Evolutionary conservation across 768 basidiomycete genomes (phyloP), one percentile per base, ranked within the genome.

Genomic region (Jaapia argillacea): DNA sequence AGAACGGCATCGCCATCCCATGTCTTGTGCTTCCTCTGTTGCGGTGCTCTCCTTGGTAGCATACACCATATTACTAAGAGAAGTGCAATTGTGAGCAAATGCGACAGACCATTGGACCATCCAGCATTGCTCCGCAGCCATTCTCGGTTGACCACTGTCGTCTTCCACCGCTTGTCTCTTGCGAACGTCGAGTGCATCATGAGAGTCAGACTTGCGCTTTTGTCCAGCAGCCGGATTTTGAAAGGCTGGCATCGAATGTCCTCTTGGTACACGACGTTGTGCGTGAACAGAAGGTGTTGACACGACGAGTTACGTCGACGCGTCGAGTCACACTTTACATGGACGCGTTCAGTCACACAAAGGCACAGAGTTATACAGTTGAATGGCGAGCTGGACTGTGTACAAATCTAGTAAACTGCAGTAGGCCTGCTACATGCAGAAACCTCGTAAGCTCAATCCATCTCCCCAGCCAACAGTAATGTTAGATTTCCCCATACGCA

Each of bases 1-100:
- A 86, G 67, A n/a, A 83, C 69, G 27, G 71, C 81, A 53, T 82
- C 86, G 27, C 85, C 88, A 42, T 92, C 88, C 90, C 90, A 93
- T 0, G 84, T 89, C 58, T 90, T 89, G 54, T 91, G 81, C 61
- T 92, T 92, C 64, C 77, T 85, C 28, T 69, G 66, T 58, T 88
- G 84, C 36, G 71, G 79, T 36, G 65, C 71, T 46, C 84, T 65
- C 84, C 82, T 85, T 24, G n/a, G n/a, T n/a, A n/a, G n/a, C 16
- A 40, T 6, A 36, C 18, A 5, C 28, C 4, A 24, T 27, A 1
- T 4, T 35, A 13, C 3, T 6, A 31, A 24, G 16, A 25, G 23
- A 35, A 1, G 16, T 7, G 24, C 5, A 14, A 7, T 12, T 38
- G n/a, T 4, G 2, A 13, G 13, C 14, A 7, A 39, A 24, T 31